Base-by-base conservation (phyloP, 2,329 filamentous ascomycete genomes). In the Colletotrichum liriopes region DNA sequence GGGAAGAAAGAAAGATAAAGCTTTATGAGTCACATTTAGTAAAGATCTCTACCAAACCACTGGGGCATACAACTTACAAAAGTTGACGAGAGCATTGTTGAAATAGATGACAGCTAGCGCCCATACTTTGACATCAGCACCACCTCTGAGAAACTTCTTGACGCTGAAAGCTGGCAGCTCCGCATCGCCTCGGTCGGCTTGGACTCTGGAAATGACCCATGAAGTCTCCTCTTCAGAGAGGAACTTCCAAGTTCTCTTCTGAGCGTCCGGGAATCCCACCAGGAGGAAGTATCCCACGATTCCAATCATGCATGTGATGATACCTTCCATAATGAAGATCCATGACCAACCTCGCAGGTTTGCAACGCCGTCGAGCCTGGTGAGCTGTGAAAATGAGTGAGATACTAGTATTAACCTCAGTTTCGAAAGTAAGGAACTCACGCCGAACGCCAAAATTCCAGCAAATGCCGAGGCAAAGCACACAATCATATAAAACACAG, bases 231-330 rank as follows among this genome's bases (percentile, higher is more conserved):
- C 86, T 0, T 87, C 84, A 0, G 89, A 88, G 5, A 96, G 86
- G 78, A 95, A 96, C 0, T 39, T 66, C 60, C 69, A 74, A 32
- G 70, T 47, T 5, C 45, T 23, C 32, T 78, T 88, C 3, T 93
- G 93, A 51, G 92, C 86, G 74, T 94, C 92, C 0, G 94, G 94
- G 78, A 94, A 96, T 77, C 96, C 93, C 76, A 93, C 89, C 89
- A 94, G 82, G 91, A 94, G 7, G 88, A 92, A 1, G 85, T 81
- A 9, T 91, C 73, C 1, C 91, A 51, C 8, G 16, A 62, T n/a
- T 7, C 68, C 68, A 4, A 67, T 45, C 20, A 20, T 26, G 58
- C 68, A 71, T 12, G 68, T 94, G 0, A 89, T 84, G 1, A 94
- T 81, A 2, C 93, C 93, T 81, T 93, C 90, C 29, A 92, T 83